Evolutionary conservation across 495 filamentous ascomycete genomes (phyloP), one percentile per base, ranked within the genome.

Genomic region (Penicillium nucicola): DNA sequence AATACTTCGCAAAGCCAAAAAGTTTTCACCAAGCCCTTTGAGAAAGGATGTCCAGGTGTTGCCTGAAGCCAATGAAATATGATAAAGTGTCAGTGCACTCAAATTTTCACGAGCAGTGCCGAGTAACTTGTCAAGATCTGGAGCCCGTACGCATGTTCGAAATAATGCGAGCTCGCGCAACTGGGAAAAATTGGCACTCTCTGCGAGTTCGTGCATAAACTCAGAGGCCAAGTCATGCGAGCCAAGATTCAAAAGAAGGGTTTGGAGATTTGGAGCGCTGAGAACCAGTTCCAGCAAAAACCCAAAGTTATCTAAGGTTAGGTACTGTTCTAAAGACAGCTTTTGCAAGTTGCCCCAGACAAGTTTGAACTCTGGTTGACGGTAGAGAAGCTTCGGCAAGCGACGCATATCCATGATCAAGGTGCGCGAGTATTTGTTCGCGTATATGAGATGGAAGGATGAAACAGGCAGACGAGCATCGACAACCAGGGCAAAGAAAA

Each of bases 371-470:
- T 56, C 19, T 0, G 62, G 62, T 28, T 66, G 60, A n/a, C 57
- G 60, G 40, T 63, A 61, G 7, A 64, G 31, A 4, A 62, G 37
- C n/a, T 66, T 66, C 10, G 63, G 63, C 7, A 66, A 25, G 2
- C 63, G 60, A 3, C 63, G 60, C 63, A 66, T 66, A 43, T 66
- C 63, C 60, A 66, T 66, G 13, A 66, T 51, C n/a, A 66, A 44
- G 4, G 62, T 58, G 11, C 57, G 60, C 8, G 62, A 66, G 15
- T 51, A 39, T 25, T 55, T 55, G 34, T 64, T 61, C 1, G 57
- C 55, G 28, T 64, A 66, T 17, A 66, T 46, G 4, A 66, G 48
- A 41, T 66, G 57, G 36, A 66, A 66, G 0, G 64, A 57, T 0
- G 44, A 43, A 10, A 64, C 56, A 2, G 55, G 60, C n/a, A 66